Evolutionary conservation across 2,329 filamentous ascomycete genomes (phyloP), one percentile per base, ranked within the genome.

Genomic region (Botryosphaeria dothidea): DNA sequence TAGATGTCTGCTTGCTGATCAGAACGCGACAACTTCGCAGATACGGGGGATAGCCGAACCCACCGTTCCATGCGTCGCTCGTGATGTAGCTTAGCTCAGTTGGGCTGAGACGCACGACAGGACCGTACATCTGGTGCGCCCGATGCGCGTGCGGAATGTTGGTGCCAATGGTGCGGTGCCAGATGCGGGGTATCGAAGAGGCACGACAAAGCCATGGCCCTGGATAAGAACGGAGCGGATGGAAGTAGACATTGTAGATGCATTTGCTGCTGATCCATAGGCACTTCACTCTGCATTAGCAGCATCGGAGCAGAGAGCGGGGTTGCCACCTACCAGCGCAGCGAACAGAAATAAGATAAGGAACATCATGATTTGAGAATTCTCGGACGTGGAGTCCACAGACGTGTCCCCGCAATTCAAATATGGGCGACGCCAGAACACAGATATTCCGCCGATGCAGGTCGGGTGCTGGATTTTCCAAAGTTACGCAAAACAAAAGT

Each of bases 81-180:
- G 74, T 70, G 52, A 73, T 77, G 69, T 81, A 84, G n/a, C 48
- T 43, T 1, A 63, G 61, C 23, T 82, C 78, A 17, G 73, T 75
- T 0, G 80, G 81, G 0, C 73, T 71, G 4, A 81, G 66, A 5
- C 80, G 74, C 0, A 82, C 79, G 3, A 76, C 78, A 1, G 79
- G 73, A 19, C 81, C 80, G 65, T 80, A 80, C 54, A 73, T 71
- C 6, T 75, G 70, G 57, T 82, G 80, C 5, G 38, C 27, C 1
- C 1, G 27, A 19, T 45, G 48, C 4, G 38, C 29, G 17, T 41
- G 23, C 15, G 13, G 13, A 49, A 41, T 29, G n/a, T 8, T 19
- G 0, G 36, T 48, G 23, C 62, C 62, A 25, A 19, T 23, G 21
- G 45, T 29, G 31, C 58, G 58, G 15, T 57, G 48, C 52, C 45